phyloP scores from a whole-genome alignment of 2,329 filamentous ascomycete species.

The Apiospora sp. region DNA sequence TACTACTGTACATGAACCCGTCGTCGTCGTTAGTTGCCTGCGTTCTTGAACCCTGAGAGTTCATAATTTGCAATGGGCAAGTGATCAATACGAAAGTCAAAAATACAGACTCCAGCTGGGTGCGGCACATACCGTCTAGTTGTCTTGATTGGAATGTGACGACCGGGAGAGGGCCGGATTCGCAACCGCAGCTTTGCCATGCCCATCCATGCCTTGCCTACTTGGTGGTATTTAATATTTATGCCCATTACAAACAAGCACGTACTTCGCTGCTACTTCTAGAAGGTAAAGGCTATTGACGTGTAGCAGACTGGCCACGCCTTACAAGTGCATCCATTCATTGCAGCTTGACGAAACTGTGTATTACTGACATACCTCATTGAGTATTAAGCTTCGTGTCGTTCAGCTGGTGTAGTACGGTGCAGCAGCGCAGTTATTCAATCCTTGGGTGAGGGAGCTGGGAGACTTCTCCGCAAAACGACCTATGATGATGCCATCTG shows the following conservation, averaged over 20 bases:
- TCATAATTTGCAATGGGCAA: neutral
- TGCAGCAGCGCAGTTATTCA: neutral
- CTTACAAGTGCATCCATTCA: neutral
- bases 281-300: neutral
- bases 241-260: conserved; percentile 6
- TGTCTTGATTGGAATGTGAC: neutral
- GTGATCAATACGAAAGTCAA: neutral
- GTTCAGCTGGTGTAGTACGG: neutral
- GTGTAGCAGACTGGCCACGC: neutral
- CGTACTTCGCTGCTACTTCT: neutral
- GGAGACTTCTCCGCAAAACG: neutral
- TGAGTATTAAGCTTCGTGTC: neutral
- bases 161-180: neutral
- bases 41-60: neutral
- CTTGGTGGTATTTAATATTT: no score
- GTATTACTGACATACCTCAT: neutral
- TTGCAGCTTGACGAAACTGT: neutral
- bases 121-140: neutral
- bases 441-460: neutral
- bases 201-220: neutral
- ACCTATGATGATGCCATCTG: conserved; percentile 11
- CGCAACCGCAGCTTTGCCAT: neutral
- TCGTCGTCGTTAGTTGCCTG: neutral
- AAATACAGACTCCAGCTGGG: neutral
- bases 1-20: neutral